A percentile compares a stretch with the other conserved stretches of the same genome.
These are phyloP conservation scores for Leishmania tropica DNA, from an alignment of 208 protist genomes.

Conservation along the genomic window DNA sequence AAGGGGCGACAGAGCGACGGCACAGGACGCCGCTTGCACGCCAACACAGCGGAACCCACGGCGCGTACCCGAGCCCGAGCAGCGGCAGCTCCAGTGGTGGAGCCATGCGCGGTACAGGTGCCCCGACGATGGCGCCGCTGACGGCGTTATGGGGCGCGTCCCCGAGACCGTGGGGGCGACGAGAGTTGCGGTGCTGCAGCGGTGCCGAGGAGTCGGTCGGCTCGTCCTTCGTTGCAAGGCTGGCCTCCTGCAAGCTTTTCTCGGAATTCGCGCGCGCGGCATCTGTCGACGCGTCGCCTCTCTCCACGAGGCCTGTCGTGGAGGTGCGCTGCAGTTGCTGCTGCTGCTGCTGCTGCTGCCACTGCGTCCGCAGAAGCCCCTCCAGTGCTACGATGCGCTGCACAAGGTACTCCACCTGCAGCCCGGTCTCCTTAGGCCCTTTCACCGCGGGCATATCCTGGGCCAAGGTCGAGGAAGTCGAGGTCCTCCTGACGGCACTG, in stretches of 20 bases:
- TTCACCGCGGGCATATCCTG: conserved; percentile 27
- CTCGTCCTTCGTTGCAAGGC: background rate
- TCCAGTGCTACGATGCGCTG: conserved; percentile 48
- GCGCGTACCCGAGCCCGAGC: conserved; percentile 45
- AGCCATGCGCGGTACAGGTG: background rate
- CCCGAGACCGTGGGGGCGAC: conserved; percentile 5
- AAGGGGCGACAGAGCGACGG: conserved; percentile 35
- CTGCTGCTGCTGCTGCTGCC: conserved; percentile 11
- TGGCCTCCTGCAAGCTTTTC: background rate
- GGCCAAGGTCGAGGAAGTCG: background rate
- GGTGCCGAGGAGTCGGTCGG: background rate
- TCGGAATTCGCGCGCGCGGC: background rate
- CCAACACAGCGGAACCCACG: conserved; percentile 50
- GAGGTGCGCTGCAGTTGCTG: background rate
- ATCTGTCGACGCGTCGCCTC: background rate
- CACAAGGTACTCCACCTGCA: conserved; percentile 83
- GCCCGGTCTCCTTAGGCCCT: conserved; percentile 43
- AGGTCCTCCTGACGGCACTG: background rate
- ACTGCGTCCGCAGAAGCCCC: conserved; percentile 23
- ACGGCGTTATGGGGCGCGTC: background rate
- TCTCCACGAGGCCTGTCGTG: background rate
- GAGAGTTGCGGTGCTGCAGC: conserved; percentile 8
- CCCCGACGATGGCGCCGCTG: background rate
- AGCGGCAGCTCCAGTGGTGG: conserved; percentile 36
- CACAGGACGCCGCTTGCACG: conserved; percentile 57